Conservation (phyloP, 2,329 filamentous ascomycete genomes). For the Ophiostoma montium region DNA sequence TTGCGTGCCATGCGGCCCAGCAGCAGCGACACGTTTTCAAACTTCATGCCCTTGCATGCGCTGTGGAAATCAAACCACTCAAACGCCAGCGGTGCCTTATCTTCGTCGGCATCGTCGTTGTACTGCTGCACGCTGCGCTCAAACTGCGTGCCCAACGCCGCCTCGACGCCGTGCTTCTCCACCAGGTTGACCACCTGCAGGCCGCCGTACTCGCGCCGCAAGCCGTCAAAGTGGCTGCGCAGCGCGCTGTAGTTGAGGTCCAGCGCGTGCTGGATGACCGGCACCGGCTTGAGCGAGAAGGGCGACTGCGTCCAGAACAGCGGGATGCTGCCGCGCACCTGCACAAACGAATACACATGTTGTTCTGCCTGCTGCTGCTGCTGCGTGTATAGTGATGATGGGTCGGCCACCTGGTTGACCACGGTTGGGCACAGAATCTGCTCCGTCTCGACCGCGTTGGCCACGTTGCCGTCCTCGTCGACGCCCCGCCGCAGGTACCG, state of each 20-base stretch:
- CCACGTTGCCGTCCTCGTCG: constrained; percentile 76
- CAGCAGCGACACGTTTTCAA: constrained; percentile 79
- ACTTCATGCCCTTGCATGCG: constrained; percentile 90
- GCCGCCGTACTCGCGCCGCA: constrained; percentile 56
- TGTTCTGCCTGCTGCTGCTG: constrained; percentile 19
- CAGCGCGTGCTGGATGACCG: constrained; percentile 65
- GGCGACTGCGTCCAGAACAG: constrained; percentile 91
- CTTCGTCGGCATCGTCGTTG: constrained; percentile 47
- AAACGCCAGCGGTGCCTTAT: constrained; percentile 42
- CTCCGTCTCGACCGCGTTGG: constrained; percentile 89
- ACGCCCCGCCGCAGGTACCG: constrained; percentile 82
- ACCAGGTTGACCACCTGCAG: constrained; percentile 74
- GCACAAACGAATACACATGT: constrained; percentile 69
- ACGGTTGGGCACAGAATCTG: constrained; percentile 61
- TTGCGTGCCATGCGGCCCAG: constrained; percentile 54
- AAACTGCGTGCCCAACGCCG: constrained; percentile 64
- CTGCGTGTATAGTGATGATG: constrained; percentile 35
- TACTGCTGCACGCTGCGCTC: constrained; percentile 51
- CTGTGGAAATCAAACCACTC: constrained; percentile 98
- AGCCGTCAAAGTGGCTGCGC: constrained; percentile 59
- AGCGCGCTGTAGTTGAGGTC: constrained; percentile 69
- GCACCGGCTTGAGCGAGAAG: constrained; percentile 81
- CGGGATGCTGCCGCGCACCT: constrained; percentile 82
- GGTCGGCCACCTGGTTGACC: constrained; percentile 23
- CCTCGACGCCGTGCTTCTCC: constrained; percentile 75